Conservation (phyloP, 2,329 filamentous ascomycete species). For the Aspergillus neotritici region DNA sequence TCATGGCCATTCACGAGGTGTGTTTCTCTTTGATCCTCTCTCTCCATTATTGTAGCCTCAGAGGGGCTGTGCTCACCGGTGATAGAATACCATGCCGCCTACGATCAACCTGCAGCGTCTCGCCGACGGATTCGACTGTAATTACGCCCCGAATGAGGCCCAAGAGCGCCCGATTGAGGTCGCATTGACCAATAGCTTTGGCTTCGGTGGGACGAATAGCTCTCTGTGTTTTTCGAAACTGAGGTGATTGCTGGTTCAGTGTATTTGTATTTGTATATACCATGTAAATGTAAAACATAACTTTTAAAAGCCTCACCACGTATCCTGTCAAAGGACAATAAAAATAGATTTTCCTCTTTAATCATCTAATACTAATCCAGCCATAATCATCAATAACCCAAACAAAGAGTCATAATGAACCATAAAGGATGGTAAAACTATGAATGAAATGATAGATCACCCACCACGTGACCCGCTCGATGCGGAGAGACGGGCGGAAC, state of each 20-base stretch:
- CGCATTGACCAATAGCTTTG: conserved; percentile 90
- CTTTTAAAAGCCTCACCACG: too few species aligned
- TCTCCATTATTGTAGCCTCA: background rate
- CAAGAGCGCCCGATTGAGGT: conserved; percentile 67
- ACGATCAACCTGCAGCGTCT: conserved; percentile 74
- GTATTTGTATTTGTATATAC: too few species aligned
- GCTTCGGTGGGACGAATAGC: conserved; percentile 95
- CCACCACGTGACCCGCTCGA: too few species aligned
- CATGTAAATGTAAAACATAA: too few species aligned
- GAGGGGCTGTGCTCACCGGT: background rate
- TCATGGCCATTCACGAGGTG: conserved; percentile 74
- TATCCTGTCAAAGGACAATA: too few species aligned
- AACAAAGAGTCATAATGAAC: too few species aligned
- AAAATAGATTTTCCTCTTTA: too few species aligned
- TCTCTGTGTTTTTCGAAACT: conserved; percentile 64
- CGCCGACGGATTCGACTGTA: conserved; percentile 66
- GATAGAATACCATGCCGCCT: conserved; percentile 70
- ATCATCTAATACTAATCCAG: too few species aligned
- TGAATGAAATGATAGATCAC: too few species aligned
- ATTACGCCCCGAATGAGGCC: conserved; percentile 69
- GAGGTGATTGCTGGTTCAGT: background rate
- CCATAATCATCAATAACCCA: too few species aligned
- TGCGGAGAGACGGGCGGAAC: too few species aligned
- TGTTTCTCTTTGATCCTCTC: conserved; percentile 24
- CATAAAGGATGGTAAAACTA: too few species aligned